Base-by-base conservation (phyloP, 2,329 filamentous ascomycete genomes). In the Lachnellula arida region DNA sequence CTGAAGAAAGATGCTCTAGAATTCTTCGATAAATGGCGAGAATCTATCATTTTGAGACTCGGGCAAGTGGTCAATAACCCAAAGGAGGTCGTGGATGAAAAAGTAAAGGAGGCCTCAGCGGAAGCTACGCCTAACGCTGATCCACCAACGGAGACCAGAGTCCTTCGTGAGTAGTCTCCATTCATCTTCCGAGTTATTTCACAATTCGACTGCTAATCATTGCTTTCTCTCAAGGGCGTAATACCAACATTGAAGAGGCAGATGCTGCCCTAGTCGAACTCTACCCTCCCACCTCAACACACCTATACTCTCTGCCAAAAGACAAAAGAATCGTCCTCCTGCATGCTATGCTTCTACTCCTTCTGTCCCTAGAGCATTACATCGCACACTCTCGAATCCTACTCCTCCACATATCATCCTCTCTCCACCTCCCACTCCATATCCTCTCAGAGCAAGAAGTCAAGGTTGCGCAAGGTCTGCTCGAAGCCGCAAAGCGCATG, bases 21-120 rank as follows among this genome's bases (percentile, higher is more conserved):
- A 6, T 85, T 87, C 68, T 96, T 93, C 68, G 84, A 88, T 56
- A 87, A 90, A 61, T 97, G 93, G 93, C 82, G 89, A 65, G 78
- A 83, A 5, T 76, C 78, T 12, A 81, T 96, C 9, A 75, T 89
- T 42, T 79, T 82, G 55, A 82, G 91, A 14, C 75, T 96, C 23
- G 82, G 84, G 17, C 87, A 94, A 61, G 78, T 84, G 37, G 79
- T 91, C 17, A 78, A 80, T 43, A 76, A 81, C 59, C 70, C 76
- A 32, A 77, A 74, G 51, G 77, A 80, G n/a, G 59, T 56, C 53
- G 67, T 60, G 55, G 68, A 61, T 56, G 63, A 62, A 64, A 51
- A 67, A 59, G 58, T 64, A 32, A 57, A 68, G 55, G 58, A 64
- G 42, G 65, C 63, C 59, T 62, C 65, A 43, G 65, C 58, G 57